These are phyloP conservation scores for Jamesozyma jinghongensis DNA, from an alignment of 805 yeast genomes.

Conservation along the genomic window DNA sequence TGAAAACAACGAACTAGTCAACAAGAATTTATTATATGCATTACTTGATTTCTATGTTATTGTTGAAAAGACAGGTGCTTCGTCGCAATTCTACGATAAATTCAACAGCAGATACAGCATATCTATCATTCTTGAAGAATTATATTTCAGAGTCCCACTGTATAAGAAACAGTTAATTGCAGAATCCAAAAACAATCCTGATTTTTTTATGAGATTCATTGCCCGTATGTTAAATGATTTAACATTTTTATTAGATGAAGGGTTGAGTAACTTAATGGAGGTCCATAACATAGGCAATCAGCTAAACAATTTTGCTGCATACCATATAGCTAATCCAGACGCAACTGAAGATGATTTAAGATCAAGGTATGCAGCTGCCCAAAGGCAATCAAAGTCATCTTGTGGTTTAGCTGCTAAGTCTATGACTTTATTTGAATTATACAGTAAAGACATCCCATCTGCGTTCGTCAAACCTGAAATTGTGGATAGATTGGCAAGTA, in stretches of 20 bases:
- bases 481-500: constrained; percentile 88
- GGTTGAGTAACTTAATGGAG: constrained; percentile 65
- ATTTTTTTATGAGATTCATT: constrained; percentile 82
- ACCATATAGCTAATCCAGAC: constrained; percentile 8
- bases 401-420: constrained; percentile 80
- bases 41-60: constrained; percentile 84
- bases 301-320: constrained; percentile 1
- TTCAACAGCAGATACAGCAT: constrained; percentile 85
- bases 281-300: constrained; percentile 60
- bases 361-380: constrained; percentile 50
- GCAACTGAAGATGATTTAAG: constrained; percentile 53
- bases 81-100: constrained; percentile 92
- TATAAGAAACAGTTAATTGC: constrained; percentile 61
- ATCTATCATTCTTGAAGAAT: constrained; percentile 67
- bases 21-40: constrained; percentile 64
- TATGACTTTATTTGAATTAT: constrained; percentile 64
- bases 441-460: constrained; percentile 76
- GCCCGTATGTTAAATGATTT: constrained; percentile 94
- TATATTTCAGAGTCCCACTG: constrained; percentile 60
- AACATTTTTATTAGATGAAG: constrained; percentile 84
- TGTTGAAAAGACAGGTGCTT: constrained; percentile 93
- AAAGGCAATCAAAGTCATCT: constrained; percentile 69
- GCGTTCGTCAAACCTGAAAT: constrained; percentile 84
- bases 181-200: constrained; percentile 60
- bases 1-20: constrained; percentile 52